Base-by-base conservation (phyloP, 2,329 filamentous ascomycete genomes). In the Cladophialophora immunda region DNA sequence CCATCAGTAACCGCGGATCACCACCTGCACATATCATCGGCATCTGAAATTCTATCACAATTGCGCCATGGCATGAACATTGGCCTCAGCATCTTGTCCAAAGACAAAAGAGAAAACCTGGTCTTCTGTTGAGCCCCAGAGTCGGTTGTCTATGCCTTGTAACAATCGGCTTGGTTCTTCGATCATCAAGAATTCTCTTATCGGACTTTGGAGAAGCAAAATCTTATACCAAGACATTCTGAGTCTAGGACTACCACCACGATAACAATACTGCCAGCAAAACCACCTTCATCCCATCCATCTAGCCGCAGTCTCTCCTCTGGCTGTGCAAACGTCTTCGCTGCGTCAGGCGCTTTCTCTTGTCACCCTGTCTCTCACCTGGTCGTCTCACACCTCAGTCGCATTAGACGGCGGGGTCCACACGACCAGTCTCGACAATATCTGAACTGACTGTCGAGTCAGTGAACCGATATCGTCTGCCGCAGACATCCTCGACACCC, bases 181-280 rank as follows among this genome's bases (percentile, higher is more conserved):
- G 19, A 25, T 19, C 19, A 25, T 50, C 45, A 19, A 50, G 25
- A 50, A 50, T 25, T 50, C 45, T 50, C 45, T 50, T 50, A 50
- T 50, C 45, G 45, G 25, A 25, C 19, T 25, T 41, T 50, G 45
- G 45, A 25, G 45, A 13, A 50, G 45, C 45, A 50, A 50, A 50
- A 25, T 50, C 45, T 25, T 50, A 50, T 25, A 50, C 45, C 19
- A 22, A 13, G 45, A 50, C 7, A n/a, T 54, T 38, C 58, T 30
- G 58, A 54, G 34, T 41, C 19, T 25, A 8, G 34, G n/a, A 47
- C 38, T 9, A 47, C 34, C 60, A 34, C 60, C 53, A 63, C 50
- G n/a, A 19, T 25, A 50, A 25, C 45, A 4, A 13, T 2, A 50
- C 45, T 50, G 4, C 9, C 22, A 50, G 7, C 19, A 50, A 4